phyloP scores from a whole-genome alignment of 352 stramenopile species.

The Aphanomyces invadans region DNA sequence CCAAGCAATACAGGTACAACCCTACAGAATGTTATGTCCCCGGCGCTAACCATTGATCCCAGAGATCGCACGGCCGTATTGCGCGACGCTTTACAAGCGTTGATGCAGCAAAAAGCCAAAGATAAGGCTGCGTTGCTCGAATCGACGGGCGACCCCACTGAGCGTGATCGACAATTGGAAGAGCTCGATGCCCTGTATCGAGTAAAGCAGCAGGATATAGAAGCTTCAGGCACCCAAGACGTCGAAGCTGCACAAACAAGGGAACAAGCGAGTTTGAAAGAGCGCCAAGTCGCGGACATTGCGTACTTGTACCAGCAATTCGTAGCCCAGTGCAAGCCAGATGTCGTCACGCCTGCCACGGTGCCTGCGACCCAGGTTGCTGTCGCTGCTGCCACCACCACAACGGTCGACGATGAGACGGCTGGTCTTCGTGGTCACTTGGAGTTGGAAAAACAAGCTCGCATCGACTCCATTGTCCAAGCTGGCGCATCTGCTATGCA shows the following conservation, averaged over 20 bases:
- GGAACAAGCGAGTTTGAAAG: conserved; percentile 34
- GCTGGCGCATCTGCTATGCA: conserved; percentile 2
- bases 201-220: conserved; percentile 31
- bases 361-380: not conserved
- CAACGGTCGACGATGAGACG: not conserved
- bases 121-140: conserved; percentile 34
- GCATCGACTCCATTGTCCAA: conserved; percentile 13
- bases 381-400: not conserved
- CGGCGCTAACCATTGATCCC: not conserved
- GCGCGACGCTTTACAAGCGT: conserved; percentile 30
- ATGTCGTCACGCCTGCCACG: too few relatives aligned
- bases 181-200: conserved; percentile 41
- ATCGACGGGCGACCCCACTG: conserved; percentile 10
- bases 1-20: conserved; percentile 26
- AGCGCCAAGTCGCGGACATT: conserved; percentile 41
- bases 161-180: conserved; percentile 26
- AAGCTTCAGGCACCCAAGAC: conserved; percentile 29
- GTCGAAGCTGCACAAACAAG: conserved; percentile 30
- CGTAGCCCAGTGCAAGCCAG: conserved; percentile 3
- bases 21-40: not conserved
- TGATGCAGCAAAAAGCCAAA: conserved; percentile 47
- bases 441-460: conserved; percentile 21
- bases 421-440: conserved; percentile 5
- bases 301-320: conserved; percentile 7
- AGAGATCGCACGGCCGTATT: conserved; percentile 26